Evolutionary conservation across 371 early-diverging fungal genomes (phyloP), one percentile per base, ranked within the genome.

Genomic region (Apophysomyces variabilis): DNA sequence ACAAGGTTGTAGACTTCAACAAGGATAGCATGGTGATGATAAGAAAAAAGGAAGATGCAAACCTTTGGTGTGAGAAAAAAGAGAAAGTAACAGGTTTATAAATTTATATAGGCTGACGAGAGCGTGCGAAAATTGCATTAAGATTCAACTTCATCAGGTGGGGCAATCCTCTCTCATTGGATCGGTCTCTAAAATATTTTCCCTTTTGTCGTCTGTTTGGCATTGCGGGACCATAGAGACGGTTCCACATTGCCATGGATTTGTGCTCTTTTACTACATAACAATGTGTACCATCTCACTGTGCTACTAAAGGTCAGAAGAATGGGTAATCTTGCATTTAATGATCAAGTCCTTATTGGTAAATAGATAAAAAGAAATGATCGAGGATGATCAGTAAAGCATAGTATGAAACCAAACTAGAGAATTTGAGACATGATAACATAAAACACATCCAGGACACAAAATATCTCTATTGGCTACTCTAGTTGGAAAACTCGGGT

Each of bases 101-200:
- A 50, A 21, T 50, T 26, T 26, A 26, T 50, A 50, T 50, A 50
- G 54, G 54, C 16, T 50, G 54, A 50, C 54, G 21, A 50, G 54
- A 50, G 54, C 54, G 54, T 50, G 54, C 54, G 54, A 50, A 50
- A 47, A 47, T 16, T 21, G 54, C 54, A 50, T 50, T 50, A 18
- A 21, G 54, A 50, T 50, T 50, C 54, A 50, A 7, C 18, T n/a
- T n/a, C 54, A 50, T 50, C 13, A 45, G 32, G 13, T 50, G 54
- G 54, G 54, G 21, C 21, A 26, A 50, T 32, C 54, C 8, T 8
- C 21, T 50, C 21, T 50, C 54, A 50, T 50, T 50, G 54, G 54
- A 5, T 21, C 8, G 16, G 9, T 21, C 54, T 21, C 54, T 21
- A n/a, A 50, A 47, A 32, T 2, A 26, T 50, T 7, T 50, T 50